Evolutionary conservation across 768 basidiomycete genomes (phyloP).

Genomic region (Suillus lakei): DNA sequence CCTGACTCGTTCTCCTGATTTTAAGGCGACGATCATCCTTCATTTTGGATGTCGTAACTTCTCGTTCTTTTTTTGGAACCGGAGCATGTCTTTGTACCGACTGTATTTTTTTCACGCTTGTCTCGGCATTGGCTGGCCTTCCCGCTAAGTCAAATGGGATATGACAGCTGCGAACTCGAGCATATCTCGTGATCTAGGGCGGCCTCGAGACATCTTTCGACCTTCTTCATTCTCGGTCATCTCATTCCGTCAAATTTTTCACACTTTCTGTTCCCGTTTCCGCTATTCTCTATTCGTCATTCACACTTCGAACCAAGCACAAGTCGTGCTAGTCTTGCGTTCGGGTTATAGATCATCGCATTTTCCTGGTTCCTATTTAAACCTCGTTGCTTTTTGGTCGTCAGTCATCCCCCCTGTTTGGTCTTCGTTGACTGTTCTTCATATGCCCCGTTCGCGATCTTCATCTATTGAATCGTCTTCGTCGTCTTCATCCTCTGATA

Average conservation of each 20-base stretch:
- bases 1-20: conserved; percentile 1
- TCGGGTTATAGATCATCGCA: neutral
- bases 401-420: neutral
- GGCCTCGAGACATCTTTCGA: conserved; percentile 1
- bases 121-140: conserved; percentile 13
- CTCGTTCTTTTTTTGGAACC: conserved; percentile 25
- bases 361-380: conserved; percentile 1
- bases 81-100: conserved; percentile 25
- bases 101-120: conserved; percentile 16
- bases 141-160: conserved; percentile 18
- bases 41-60: conserved; percentile 25
- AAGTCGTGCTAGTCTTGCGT: neutral
- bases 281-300: neutral
- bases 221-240: conserved; percentile 2
- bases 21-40: conserved; percentile 5
- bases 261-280: neutral
- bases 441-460: conserved; percentile 21
- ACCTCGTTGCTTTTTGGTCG: neutral
- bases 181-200: conserved; percentile 17
- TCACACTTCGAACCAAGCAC: neutral
- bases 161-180: conserved; percentile 15
- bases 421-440: neutral
- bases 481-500: conserved; percentile 41
- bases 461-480: conserved; percentile 28
- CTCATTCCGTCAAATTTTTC: neutral